Evolutionary conservation across 2,329 filamentous ascomycete genomes (phyloP).

Genomic region (Pyrenophora teres): DNA sequence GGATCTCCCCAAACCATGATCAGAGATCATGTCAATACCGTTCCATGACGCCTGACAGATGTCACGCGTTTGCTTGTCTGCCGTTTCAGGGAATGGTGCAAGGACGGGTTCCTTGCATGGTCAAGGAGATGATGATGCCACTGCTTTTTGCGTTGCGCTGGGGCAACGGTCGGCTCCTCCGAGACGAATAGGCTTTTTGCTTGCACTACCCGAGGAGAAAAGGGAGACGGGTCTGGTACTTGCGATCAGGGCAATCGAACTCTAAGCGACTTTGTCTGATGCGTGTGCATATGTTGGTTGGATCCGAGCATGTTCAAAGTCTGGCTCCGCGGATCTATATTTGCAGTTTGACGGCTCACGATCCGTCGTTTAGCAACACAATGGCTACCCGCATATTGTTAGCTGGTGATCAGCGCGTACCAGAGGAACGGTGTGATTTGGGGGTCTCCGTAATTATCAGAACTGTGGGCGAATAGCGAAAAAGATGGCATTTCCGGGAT

Average conservation of each 20-base stretch:
- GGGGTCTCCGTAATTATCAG: background rate
- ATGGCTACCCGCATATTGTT: background rate
- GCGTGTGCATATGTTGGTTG: background rate
- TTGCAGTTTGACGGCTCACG: background rate
- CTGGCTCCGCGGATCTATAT: too few species aligned
- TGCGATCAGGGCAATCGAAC: background rate
- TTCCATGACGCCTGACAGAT: constrained; percentile 9
- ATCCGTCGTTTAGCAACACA: constrained; percentile 1
- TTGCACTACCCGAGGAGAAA: background rate
- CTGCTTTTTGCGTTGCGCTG: background rate
- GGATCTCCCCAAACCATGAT: background rate
- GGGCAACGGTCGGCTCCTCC: background rate
- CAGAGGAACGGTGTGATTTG: background rate
- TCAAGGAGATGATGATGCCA: background rate
- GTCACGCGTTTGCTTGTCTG: constrained; percentile 3
- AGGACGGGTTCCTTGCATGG: constrained; percentile 15
- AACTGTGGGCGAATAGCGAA: background rate
- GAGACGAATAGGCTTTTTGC: background rate
- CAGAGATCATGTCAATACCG: constrained; percentile 7
- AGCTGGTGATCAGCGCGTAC: constrained; percentile 6
- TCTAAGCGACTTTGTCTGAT: background rate
- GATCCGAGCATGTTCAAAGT: background rate
- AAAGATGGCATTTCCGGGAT: background rate
- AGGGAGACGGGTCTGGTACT: background rate
- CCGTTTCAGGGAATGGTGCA: constrained; percentile 1